These are phyloP conservation scores for Cladophialophora yegresii DNA, from an alignment of 2,329 filamentous ascomycete genomes.

Conservation along the genomic window DNA sequence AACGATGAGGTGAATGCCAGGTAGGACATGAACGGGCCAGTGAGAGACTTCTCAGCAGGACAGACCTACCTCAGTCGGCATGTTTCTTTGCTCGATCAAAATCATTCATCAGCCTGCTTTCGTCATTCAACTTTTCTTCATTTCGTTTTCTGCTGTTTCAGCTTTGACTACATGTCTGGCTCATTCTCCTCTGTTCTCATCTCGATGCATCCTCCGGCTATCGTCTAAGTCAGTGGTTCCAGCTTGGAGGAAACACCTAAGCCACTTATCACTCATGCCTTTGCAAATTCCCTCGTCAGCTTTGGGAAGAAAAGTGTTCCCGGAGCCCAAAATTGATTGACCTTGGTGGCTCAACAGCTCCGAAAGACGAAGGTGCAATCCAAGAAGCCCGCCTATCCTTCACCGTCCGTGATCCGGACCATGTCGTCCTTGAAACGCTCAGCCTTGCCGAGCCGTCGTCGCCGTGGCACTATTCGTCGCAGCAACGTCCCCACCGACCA, in stretches of 20 bases:
- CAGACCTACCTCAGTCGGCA: neutral
- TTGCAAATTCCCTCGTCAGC: neutral
- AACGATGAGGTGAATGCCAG: neutral
- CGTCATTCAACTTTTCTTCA: slow-evolving; percentile 10
- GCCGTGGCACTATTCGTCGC: neutral
- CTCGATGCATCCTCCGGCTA: slow-evolving; percentile 9
- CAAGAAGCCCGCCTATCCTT: slow-evolving; percentile 18
- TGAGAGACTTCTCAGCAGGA: neutral
- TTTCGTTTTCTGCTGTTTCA: slow-evolving; percentile 15
- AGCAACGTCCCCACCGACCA: slow-evolving; percentile 1
- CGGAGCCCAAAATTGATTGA: neutral
- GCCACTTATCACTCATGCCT: neutral
- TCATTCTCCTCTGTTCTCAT: slow-evolving; percentile 1
- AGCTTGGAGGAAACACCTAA: neutral
- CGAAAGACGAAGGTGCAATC: slow-evolving; percentile 22
- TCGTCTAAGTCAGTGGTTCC: neutral
- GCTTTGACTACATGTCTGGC: slow-evolving; percentile 3
- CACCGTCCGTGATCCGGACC: slow-evolving; percentile 1
- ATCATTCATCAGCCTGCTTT: neutral
- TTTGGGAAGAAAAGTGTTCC: neutral
- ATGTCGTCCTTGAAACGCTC: neutral
- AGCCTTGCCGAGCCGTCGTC: slow-evolving; percentile 15
- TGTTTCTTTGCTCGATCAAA: neutral
- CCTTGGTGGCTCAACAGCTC: neutral
- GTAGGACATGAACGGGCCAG: neutral